phyloP scores from a whole-genome alignment of 1,284 basidiomycete species.

The Papiliotrema laurentii region DNA sequence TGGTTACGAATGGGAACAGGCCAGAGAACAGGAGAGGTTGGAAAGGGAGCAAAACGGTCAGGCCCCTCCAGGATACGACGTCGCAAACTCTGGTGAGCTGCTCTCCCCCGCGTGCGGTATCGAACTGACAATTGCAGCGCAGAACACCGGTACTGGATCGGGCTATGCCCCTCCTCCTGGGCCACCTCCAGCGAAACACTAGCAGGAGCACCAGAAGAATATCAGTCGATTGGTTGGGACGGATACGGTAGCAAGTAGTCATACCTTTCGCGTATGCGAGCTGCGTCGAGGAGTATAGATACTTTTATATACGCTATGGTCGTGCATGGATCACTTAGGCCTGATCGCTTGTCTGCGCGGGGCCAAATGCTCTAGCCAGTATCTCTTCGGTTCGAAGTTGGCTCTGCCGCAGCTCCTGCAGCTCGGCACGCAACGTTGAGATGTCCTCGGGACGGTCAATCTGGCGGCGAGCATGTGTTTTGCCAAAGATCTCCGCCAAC shows the following conservation, averaged over 20 bases:
- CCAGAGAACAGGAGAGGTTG: constrained; percentile 33
- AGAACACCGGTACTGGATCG: constrained; percentile 14
- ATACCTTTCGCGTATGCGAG: neutral
- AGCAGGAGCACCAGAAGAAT: neutral
- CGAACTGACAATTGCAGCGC: constrained; percentile 3
- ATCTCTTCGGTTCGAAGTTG: constrained; percentile 40
- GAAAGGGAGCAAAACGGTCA: constrained; percentile 22
- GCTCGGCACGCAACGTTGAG: constrained; percentile 6
- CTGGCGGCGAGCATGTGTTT: neutral
- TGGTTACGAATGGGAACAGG: constrained; percentile 46
- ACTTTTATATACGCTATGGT: neutral
- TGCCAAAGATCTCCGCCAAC: constrained; percentile 12
- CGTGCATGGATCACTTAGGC: too few relatives aligned
- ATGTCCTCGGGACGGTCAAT: neutral
- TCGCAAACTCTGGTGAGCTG: constrained; percentile 26
- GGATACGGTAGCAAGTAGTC: neutral
- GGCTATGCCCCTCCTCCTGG: constrained; percentile 30
- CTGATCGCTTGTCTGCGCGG: too few relatives aligned
- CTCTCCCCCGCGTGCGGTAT: too few relatives aligned
- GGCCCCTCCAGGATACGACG: constrained; percentile 37
- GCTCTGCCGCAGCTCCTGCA: constrained; percentile 25
- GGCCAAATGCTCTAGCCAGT: constrained; percentile 25
- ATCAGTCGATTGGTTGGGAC: neutral
- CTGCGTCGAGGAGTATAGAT: neutral
- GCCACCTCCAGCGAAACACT: constrained; percentile 21